Conservation (phyloP, 768 basidiomycete species). For the Trametes punicea region DNA sequence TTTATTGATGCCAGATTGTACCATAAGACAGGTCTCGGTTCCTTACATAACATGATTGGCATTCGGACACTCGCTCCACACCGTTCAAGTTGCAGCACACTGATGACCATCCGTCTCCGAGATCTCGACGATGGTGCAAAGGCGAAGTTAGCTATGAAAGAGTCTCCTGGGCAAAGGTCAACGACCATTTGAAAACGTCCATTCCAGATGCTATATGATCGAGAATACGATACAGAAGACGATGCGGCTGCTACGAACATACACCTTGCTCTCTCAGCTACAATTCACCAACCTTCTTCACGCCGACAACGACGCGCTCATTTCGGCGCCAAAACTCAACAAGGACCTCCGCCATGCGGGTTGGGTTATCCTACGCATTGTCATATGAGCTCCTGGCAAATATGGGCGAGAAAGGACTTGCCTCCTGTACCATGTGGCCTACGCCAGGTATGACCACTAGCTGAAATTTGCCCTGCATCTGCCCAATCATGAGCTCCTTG, state of each 20-base stretch:
- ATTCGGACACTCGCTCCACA: too few relatives aligned
- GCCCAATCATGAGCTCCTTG: conserved; percentile 88
- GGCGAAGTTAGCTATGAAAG: background rate
- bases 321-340: conserved; percentile 92
- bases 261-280: conserved; percentile 21
- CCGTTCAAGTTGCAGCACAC: too few relatives aligned
- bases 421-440: conserved; percentile 95
- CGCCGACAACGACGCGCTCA: conserved; percentile 60
- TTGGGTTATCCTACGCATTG: conserved; percentile 76
- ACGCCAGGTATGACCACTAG: conserved; percentile 82
- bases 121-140: background rate
- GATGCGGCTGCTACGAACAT: background rate
- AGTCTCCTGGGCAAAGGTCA: too few relatives aligned
- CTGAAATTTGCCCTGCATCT: conserved; percentile 88
- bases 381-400: background rate
- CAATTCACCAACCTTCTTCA: conserved; percentile 55
- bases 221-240: too few relatives aligned
- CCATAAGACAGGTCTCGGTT: too few relatives aligned
- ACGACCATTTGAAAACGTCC: too few relatives aligned
- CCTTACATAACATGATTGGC: too few relatives aligned
- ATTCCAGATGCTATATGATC: background rate
- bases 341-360: conserved; percentile 70
- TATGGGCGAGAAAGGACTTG: conserved; percentile 33
- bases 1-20: too few relatives aligned
- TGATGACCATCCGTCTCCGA: too few relatives aligned